These are phyloP conservation scores for Teratosphaeriaceae sp. DNA, from an alignment of 2,329 filamentous ascomycete species.

Conservation along the genomic window DNA sequence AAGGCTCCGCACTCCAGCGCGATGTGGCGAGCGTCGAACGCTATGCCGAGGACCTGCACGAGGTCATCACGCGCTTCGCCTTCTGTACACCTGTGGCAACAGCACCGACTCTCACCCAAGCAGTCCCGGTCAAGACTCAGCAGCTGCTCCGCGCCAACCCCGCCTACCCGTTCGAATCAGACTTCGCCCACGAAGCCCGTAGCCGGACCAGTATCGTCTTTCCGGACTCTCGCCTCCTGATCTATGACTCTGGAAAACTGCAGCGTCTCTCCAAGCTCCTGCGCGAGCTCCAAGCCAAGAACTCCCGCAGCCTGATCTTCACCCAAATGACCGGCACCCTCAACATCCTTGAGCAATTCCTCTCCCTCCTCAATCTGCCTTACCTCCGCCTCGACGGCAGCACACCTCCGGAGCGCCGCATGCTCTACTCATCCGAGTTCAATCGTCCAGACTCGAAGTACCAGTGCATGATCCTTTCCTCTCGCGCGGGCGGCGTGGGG, in stretches of 20 bases:
- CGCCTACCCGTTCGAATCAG: constrained; percentile 44
- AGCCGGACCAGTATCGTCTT: constrained; percentile 94
- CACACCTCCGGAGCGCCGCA: constrained; percentile 88
- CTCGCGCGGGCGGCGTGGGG: constrained; percentile 85
- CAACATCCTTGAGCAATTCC: constrained; percentile 93
- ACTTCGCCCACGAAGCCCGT: constrained; percentile 90
- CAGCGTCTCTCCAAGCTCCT: constrained; percentile 83
- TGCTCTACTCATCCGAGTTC: constrained; percentile 93
- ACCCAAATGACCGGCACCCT: constrained; percentile 99
- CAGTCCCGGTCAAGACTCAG: constrained; percentile 19
- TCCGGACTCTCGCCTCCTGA: constrained; percentile 88
- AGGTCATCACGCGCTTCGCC: constrained; percentile 76
- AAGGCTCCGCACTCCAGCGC: constrained; percentile 18
- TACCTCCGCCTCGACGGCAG: constrained; percentile 94
- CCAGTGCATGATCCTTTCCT: constrained; percentile 90
- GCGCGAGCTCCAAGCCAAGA: constrained; percentile 77
- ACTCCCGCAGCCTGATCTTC: constrained; percentile 93
- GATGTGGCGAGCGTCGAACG: constrained; percentile 59
- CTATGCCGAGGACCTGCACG: constrained; percentile 65
- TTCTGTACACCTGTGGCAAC: constrained; percentile 88
- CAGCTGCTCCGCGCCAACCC: constrained; percentile 18
- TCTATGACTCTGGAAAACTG: constrained; percentile 96
- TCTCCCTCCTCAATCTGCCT: constrained; percentile 96
- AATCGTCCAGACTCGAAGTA: constrained; percentile 83
- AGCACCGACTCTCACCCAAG: constrained; percentile 42